Evolutionary conservation across 1,139 yeast species (phyloP), one percentile per base, ranked within the genome.

Genomic region (Lodderomyces elongisporus): DNA sequence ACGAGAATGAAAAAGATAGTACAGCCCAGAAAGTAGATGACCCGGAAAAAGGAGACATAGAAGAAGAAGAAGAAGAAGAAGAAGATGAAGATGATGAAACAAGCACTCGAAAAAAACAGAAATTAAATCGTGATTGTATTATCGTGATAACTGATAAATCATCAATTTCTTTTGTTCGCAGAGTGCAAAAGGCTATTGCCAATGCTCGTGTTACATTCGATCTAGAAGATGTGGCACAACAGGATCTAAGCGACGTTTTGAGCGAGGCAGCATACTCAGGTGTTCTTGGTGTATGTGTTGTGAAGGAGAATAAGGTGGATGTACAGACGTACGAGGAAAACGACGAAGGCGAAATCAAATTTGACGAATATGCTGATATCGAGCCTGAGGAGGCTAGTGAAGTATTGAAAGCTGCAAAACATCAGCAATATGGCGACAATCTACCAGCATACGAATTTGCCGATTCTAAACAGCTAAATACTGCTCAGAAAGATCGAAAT

Each of bases 241-340:
- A 47, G 25, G 74, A 74, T 13, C 45, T 78, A 14, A 57, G 66
- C 30, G 77, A 76, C 15, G 70, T 74, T 21, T 71, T 85, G 15
- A 82, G 81, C 35, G 85, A 83, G 36, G 85, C 85, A 15, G 95
- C 95, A 0, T 81, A 84, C 50, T 77, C 82, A 29, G 96, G 95
- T 7, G 84, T 77, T 3, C 52, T 76, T 47, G 89, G 85, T 14
- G 83, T 83, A 1, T 74, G 87, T 32, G 65, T 83, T 6, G 66
- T 87, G n/a, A 75, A 77, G 42, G 71, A 69, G 34, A 63, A 68
- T 32, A 69, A 65, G 37, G 70, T 87, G 13, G 87, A 84, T 49
- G 62, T 85, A 14, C 93, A 83, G 51, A 73, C 84, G 1, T 88
- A 83, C 52, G 85, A 84, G 49, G 70, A 68, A 24, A 70, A 81